Evolutionary conservation across 2,329 filamentous ascomycete species (phyloP).

Genomic region (Herpotrichia juniperi): DNA sequence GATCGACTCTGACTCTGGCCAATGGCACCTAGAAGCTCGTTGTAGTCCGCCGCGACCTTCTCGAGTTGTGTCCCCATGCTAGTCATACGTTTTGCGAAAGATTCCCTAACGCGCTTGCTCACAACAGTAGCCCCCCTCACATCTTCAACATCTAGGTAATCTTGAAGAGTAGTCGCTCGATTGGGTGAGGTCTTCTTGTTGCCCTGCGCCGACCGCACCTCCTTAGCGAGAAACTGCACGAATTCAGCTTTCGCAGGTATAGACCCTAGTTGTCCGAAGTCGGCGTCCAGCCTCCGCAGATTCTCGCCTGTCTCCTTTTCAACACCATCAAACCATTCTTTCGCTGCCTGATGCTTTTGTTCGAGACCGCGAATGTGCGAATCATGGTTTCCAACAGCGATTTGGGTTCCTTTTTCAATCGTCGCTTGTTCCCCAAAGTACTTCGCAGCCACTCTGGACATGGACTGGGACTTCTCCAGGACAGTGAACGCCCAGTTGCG

Average conservation of each 20-base stretch:
- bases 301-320: conserved; percentile 71
- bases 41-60: conserved; percentile 48
- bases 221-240: conserved; percentile 55
- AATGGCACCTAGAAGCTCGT: conserved; percentile 52
- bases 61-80: conserved; percentile 51
- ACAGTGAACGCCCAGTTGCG: conserved; percentile 78
- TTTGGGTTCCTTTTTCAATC: conserved; percentile 79
- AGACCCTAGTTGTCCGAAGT: conserved; percentile 67
- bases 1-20: conserved; percentile 58
- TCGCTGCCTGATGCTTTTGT: conserved; percentile 72
- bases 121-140: conserved; percentile 74
- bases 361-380: conserved; percentile 74
- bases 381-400: conserved; percentile 85
- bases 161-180: conserved; percentile 34
- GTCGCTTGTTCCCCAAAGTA: conserved; percentile 76
- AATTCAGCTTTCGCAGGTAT: conserved; percentile 71
- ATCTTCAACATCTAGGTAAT: conserved; percentile 75
- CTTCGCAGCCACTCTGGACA: conserved; percentile 67
- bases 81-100: conserved; percentile 64
- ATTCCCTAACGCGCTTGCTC: conserved; percentile 66
- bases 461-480: conserved; percentile 70
- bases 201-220: conserved; percentile 33
- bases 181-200: conserved; percentile 30
- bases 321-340: conserved; percentile 72
- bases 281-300: conserved; percentile 69